Conservation (phyloP, 345 rosid species). For the Isatis tinctoria region DNA sequence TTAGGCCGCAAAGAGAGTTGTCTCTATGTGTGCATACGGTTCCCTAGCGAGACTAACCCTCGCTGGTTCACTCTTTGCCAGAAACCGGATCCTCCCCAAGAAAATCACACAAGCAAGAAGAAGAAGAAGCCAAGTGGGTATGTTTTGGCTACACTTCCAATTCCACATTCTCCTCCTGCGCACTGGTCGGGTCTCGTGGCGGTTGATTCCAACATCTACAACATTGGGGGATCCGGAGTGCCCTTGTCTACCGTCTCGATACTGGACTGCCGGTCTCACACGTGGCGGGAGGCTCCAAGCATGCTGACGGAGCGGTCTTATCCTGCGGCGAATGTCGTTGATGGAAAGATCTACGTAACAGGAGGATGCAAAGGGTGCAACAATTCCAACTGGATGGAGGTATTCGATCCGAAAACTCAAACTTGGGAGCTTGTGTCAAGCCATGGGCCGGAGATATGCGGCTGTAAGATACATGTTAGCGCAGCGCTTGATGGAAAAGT, state of each 20-base stretch:
- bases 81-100: not conserved
- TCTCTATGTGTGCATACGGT: constrained; percentile 54
- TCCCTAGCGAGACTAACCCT: constrained; percentile 30
- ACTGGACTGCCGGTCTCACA: constrained; percentile 57
- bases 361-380: constrained; percentile 58
- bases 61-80: constrained; percentile 45
- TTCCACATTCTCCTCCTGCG: constrained; percentile 16
- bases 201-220: constrained; percentile 40
- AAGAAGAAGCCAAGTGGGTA: not conserved
- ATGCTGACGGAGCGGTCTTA: constrained; percentile 44
- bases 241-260: constrained; percentile 51
- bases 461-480: not conserved
- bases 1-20: constrained; percentile 29
- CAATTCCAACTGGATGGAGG: constrained; percentile 64
- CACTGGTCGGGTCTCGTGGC: constrained; percentile 20
- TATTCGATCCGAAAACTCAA: constrained; percentile 38
- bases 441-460: not conserved
- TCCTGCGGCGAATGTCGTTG: constrained; percentile 49
- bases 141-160: constrained; percentile 19
- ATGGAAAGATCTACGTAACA: constrained; percentile 51
- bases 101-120: not conserved
- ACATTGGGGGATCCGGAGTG: constrained; percentile 53
- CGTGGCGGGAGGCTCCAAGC: constrained; percentile 45
- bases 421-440: constrained; percentile 29
- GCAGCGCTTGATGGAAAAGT: not conserved